Conservation (phyloP, 2,329 filamentous ascomycete species). For the Madurella fahalii region DNA sequence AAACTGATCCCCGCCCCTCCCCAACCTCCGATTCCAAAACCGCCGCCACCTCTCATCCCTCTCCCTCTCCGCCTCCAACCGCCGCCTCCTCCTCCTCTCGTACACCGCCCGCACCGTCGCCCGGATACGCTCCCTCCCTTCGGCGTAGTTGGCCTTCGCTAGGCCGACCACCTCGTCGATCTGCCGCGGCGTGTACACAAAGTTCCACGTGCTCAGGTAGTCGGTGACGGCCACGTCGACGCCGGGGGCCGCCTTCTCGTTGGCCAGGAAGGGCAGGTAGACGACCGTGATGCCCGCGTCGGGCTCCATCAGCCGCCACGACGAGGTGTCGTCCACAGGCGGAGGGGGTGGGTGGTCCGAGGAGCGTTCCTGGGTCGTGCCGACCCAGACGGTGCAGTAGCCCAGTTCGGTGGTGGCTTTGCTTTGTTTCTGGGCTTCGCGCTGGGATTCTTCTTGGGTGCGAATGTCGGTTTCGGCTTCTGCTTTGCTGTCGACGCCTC, state of each 20-base stretch:
- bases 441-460: conserved; percentile 28
- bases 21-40: conserved; percentile 48
- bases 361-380: conserved; percentile 70
- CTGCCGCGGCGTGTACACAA: conserved; percentile 88
- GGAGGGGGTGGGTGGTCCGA: conserved; percentile 50
- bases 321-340: conserved; percentile 56
- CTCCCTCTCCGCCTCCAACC: conserved; percentile 46
- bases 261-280: conserved; percentile 86
- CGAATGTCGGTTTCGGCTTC: not conserved
- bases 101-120: conserved; percentile 83
- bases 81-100: conserved; percentile 74
- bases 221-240: conserved; percentile 82
- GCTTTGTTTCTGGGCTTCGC: conserved; percentile 38
- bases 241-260: conserved; percentile 65
- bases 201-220: conserved; percentile 96
- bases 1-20: conserved; percentile 60
- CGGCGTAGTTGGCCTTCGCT: conserved; percentile 79
- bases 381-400: conserved; percentile 95
- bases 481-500: conserved; percentile 1
- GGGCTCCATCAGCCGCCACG: conserved; percentile 68
- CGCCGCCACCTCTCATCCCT: conserved; percentile 43
- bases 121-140: conserved; percentile 74
- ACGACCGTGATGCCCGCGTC: conserved; percentile 83
- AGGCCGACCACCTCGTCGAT: conserved; percentile 80
- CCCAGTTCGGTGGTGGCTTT: conserved; percentile 61